A percentile compares a stretch with the other conserved stretches of the same genome.
Evolutionary conservation across 495 filamentous ascomycete genomes (phyloP).

Genomic region (Hypoxylon perforatum): DNA sequence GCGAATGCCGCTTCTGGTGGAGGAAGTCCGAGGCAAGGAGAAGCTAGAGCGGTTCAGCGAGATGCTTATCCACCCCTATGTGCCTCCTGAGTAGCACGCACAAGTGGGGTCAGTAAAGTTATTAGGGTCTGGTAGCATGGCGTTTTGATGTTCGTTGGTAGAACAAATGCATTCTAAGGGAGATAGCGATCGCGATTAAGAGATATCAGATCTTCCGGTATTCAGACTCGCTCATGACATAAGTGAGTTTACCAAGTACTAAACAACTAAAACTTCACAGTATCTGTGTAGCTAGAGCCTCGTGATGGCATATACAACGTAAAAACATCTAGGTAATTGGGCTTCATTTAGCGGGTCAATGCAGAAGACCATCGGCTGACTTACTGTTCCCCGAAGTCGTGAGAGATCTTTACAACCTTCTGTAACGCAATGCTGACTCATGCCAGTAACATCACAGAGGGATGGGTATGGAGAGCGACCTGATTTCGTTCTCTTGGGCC

Average conservation of each 20-base stretch:
- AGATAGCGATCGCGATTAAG: constrained; percentile 14
- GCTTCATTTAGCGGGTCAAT: no score
- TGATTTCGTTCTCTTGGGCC: no score
- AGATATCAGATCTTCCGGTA: neutral
- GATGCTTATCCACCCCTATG: constrained; percentile 88
- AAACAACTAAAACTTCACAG: no score
- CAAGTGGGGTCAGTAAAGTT: constrained; percentile 26
- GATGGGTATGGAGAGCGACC: no score
- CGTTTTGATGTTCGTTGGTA: constrained; percentile 22
- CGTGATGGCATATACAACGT: no score
- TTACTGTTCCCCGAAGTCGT: no score
- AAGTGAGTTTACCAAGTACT: constrained; percentile 2
- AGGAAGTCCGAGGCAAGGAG: constrained; percentile 96
- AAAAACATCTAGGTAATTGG: no score
- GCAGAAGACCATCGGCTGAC: no score
- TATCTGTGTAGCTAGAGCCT: no score
- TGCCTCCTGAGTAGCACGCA: constrained; percentile 70
- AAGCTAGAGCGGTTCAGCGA: constrained; percentile 91
- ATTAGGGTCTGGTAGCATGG: constrained; percentile 28
- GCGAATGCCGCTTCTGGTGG: constrained; percentile 93
- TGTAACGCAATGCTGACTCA: no score
- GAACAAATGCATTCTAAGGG: constrained; percentile 1
- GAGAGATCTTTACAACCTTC: no score
- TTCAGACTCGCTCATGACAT: constrained; percentile 1
- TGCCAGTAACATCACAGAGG: no score